phyloP scores from a whole-genome alignment of 768 basidiomycete species.

The Hysterangium stoloniferum region DNA sequence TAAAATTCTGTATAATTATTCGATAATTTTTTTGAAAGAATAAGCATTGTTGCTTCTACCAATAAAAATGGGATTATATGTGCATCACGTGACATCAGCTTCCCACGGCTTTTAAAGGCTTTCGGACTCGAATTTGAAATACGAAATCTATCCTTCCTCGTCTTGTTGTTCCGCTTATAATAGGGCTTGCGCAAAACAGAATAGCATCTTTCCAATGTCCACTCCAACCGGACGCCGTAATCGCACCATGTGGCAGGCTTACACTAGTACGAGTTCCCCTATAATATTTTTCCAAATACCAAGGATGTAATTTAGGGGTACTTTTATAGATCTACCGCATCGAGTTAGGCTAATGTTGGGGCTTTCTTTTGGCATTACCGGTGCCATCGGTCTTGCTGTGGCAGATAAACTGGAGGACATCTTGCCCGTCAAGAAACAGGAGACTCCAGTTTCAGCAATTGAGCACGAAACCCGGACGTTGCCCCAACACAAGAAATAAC shows the following conservation, averaged over 20 bases:
- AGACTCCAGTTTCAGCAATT: background rate
- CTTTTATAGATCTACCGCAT: conserved; percentile 5
- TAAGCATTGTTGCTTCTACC: too few relatives aligned
- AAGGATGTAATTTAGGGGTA: background rate
- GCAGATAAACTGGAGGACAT: conserved; percentile 11
- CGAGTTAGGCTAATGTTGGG: conserved; percentile 9
- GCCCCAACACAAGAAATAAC: background rate
- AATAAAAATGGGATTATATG: too few relatives aligned
- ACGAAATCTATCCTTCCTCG: too few relatives aligned
- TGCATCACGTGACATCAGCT: too few relatives aligned
- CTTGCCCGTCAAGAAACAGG: background rate
- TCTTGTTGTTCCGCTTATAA: too few relatives aligned
- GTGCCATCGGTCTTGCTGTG: conserved; percentile 8
- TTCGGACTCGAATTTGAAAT: too few relatives aligned
- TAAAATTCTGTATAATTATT: too few relatives aligned
- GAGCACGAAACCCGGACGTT: background rate
- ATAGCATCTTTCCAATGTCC: too few relatives aligned
- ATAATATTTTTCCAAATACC: background rate
- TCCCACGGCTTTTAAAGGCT: too few relatives aligned
- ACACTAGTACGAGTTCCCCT: background rate
- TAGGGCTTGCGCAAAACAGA: too few relatives aligned
- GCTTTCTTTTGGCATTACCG: conserved; percentile 6
- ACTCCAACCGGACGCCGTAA: background rate
- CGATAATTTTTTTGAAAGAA: too few relatives aligned
- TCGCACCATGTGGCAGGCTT: conserved; percentile 9